Conservation (phyloP, 2,329 filamentous ascomycete species). For the Neopestalotiopsis clavispora region DNA sequence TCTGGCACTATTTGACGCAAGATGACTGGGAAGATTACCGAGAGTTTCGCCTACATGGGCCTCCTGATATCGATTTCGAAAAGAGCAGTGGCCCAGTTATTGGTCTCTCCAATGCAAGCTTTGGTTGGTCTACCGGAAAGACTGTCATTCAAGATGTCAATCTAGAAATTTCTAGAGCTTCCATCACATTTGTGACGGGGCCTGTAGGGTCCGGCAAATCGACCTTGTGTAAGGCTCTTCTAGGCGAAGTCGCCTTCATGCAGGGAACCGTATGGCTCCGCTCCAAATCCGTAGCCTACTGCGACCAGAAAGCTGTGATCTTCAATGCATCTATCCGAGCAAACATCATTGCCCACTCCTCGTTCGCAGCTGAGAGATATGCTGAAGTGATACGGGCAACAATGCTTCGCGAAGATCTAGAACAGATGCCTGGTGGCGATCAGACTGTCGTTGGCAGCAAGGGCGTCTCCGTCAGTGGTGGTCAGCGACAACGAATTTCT, state of each 20-base stretch:
- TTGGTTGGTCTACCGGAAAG: neutral
- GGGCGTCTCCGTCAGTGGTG: slow-evolving; percentile 42
- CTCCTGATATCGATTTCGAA: neutral
- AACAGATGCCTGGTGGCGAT: slow-evolving; percentile 38
- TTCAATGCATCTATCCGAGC: slow-evolving; percentile 22
- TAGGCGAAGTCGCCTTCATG: slow-evolving; percentile 39
- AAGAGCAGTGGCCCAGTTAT: neutral
- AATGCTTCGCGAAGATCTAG: slow-evolving; percentile 34
- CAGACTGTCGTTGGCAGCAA: slow-evolving; percentile 39
- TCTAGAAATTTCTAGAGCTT: slow-evolving; percentile 14
- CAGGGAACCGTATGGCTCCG: slow-evolving; percentile 28
- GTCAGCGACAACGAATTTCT: slow-evolving; percentile 31
- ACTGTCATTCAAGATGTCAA: neutral
- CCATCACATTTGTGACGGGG: slow-evolving; percentile 40
- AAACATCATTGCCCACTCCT: slow-evolving; percentile 33
- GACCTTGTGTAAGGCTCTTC: slow-evolving; percentile 45
- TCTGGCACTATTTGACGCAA: slow-evolving; percentile 6
- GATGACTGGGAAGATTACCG: neutral
- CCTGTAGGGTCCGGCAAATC: slow-evolving; percentile 51
- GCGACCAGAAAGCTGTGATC: slow-evolving; percentile 5
- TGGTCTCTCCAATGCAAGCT: neutral
- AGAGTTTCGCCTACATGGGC: neutral
- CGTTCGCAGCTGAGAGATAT: slow-evolving; percentile 30
- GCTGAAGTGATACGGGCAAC: slow-evolving; percentile 28
- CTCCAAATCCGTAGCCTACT: slow-evolving; percentile 29